Evolutionary conservation across 345 rosid genomes (phyloP).

Genomic region (Boechera stricta): DNA sequence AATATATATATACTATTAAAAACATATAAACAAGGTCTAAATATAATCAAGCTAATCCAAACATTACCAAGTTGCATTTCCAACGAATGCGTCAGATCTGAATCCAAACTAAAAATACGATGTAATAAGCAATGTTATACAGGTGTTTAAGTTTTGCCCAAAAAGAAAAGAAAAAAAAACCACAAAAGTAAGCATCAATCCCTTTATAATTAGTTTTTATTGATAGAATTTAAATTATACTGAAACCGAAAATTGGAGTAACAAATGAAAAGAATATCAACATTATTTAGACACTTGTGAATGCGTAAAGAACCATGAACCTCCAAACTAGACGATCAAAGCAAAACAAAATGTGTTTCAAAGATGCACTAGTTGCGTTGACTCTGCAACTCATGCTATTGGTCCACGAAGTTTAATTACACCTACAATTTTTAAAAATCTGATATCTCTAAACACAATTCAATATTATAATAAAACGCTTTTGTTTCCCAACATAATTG

Average conservation of each 20-base stretch:
- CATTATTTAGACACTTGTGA: neutral
- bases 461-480: neutral
- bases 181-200: slow-evolving; percentile 11
- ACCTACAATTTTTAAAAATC: neutral
- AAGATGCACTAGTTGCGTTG: slow-evolving; percentile 14
- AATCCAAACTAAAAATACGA: no score
- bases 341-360: slow-evolving; percentile 6
- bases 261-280: slow-evolving; percentile 29
- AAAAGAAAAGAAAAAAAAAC: no score
- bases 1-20: no score
- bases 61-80: neutral
- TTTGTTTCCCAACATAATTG: neutral
- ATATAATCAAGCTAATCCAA: neutral
- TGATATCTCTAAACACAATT: neutral
- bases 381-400: slow-evolving; percentile 38
- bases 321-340: neutral
- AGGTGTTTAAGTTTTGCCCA: slow-evolving; percentile 1
- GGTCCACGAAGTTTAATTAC: slow-evolving; percentile 20
- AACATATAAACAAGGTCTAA: no score
- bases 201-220: neutral
- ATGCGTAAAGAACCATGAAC: slow-evolving; percentile 30
- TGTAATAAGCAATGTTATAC: neutral
- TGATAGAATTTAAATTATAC: neutral
- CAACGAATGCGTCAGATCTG: no score
- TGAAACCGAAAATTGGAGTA: neutral